Base-by-base conservation (phyloP, 257 asterid genomes). In the Plantago ovata region DNA sequence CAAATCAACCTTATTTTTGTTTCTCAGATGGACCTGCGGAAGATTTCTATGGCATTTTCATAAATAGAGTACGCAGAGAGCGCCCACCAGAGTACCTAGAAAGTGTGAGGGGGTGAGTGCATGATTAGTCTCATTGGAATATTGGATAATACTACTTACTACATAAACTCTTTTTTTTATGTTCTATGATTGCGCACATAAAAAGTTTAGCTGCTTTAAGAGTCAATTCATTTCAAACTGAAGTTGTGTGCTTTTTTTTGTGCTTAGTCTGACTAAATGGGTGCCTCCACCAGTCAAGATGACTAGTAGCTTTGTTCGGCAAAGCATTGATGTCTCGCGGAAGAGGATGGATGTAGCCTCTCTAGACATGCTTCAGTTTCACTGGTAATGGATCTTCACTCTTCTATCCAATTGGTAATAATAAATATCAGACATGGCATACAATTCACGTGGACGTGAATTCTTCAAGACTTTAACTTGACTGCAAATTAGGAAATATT, bases 221-320 rank as follows among this genome's bases (percentile, higher is more conserved):
- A 60, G 33, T 53, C 13, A 20, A 24, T 28, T 60, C 7, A 28
- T 28, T 28, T 28, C 28, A 22, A 2, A 5, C 11, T 41, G 7
- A 50, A 54, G 15, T 32, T 61, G 14, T 33, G 42, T 43, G 62
- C 6, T 53, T 36, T 54, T 58, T 41, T n/a, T 52, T 63, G 20
- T 67, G 62, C 20, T 23, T 68, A 93, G 98, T 42, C 91, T 93
- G 60, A 93, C 97, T 0, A 93, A 93, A 76, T 93, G 98, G 98
- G 98, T 89, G 77, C 98, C 97, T 49, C 95, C 95, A 38, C 97
- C 97, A 1, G 97, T 89, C 68, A 93, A 89, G 91, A 93, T 93
- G 97, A 89, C 96, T 10, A 63, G 89, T 41, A 84, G 78, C 78
- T 89, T 61, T 50, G 98, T 93, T 55, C 72, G 80, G 11, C 77